Evolutionary conservation across 495 filamentous ascomycete genomes (phyloP).

Genomic region (Penicilliopsis zonata): DNA sequence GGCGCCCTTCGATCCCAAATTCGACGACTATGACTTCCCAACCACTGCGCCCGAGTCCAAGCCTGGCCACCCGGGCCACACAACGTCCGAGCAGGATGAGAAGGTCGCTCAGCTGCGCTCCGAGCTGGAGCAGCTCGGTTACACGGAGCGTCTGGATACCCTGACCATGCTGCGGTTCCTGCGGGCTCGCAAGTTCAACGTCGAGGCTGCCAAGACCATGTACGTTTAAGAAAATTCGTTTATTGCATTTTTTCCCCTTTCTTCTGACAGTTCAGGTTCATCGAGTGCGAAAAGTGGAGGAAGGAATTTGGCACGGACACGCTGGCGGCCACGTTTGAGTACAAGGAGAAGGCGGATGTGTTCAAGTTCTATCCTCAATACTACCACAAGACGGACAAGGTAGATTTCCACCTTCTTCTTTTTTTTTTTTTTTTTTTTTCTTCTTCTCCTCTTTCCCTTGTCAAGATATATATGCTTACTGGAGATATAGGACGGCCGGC

Average conservation of each 20-base stretch:
- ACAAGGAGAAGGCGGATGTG: conserved; percentile 74
- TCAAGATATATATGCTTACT: background rate
- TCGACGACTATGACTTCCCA: conserved; percentile 92
- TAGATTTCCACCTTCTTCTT: conserved; percentile 19
- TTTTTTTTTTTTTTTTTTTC: background rate
- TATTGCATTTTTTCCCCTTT: background rate
- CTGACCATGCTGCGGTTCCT: conserved; percentile 85
- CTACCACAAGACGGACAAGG: conserved; percentile 99
- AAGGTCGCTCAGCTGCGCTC: conserved; percentile 74
- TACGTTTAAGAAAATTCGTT: conserved; percentile 28
- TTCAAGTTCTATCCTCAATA: conserved; percentile 96
- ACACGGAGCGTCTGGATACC: conserved; percentile 79
- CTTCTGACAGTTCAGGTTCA: conserved; percentile 52
- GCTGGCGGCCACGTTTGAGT: conserved; percentile 68
- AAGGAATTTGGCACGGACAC: conserved; percentile 80
- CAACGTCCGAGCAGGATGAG: conserved; percentile 80
- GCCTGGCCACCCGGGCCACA: conserved; percentile 78
- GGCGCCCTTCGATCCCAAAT: conserved; percentile 68
- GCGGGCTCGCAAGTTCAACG: conserved; percentile 89
- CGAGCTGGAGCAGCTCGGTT: conserved; percentile 73
- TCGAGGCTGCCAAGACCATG: conserved; percentile 75
- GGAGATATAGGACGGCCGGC: conserved; percentile 68
- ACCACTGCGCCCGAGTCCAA: conserved; percentile 56
- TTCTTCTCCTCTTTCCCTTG: background rate
- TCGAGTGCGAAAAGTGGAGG: conserved; percentile 84